phyloP scores from a whole-genome alignment of 1,284 basidiomycete genomes.

The Athelia psychrophila region DNA sequence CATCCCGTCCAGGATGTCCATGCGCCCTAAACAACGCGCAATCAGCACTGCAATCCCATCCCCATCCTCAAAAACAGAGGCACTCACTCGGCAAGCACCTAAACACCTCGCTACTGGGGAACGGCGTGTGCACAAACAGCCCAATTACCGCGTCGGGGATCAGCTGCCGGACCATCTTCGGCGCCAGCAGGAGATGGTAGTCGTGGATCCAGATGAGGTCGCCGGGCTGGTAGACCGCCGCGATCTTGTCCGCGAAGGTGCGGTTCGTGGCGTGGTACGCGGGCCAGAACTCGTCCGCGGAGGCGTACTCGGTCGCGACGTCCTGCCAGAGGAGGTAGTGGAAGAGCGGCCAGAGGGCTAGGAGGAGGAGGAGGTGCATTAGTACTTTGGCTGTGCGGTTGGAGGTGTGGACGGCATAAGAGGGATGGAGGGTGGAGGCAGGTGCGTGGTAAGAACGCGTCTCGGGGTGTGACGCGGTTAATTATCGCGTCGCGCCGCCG shows the following conservation, averaged over 20 bases:
- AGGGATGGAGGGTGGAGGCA: background rate
- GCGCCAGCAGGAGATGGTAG: constrained; percentile 92
- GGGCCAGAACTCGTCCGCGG: constrained; percentile 84
- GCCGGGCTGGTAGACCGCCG: constrained; percentile 78
- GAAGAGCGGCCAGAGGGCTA: constrained; percentile 96
- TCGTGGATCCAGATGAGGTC: constrained; percentile 92
- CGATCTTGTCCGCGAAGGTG: constrained; percentile 81
- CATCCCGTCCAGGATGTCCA: constrained; percentile 97
- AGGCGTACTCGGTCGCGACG: constrained; percentile 77
- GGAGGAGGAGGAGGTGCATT: too few species aligned
- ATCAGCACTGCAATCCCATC: constrained; percentile 6
- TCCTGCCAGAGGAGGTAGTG: constrained; percentile 99
- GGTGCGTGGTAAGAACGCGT: background rate
- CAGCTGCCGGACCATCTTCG: constrained; percentile 78
- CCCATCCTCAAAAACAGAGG: background rate
- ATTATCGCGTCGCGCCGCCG: background rate
- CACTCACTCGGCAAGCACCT: constrained; percentile 82
- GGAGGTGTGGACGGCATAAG: background rate
- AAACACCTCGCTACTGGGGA: constrained; percentile 97
- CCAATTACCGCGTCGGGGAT: constrained; percentile 83
- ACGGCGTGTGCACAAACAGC: constrained; percentile 96
- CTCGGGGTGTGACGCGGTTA: constrained; percentile 2
- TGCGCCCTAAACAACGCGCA: constrained; percentile 51
- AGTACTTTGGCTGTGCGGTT: background rate
- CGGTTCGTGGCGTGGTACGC: constrained; percentile 86